phyloP scores from a whole-genome alignment of 192 early-diverging fungal genomes.

The Chytriomyces sp. region DNA sequence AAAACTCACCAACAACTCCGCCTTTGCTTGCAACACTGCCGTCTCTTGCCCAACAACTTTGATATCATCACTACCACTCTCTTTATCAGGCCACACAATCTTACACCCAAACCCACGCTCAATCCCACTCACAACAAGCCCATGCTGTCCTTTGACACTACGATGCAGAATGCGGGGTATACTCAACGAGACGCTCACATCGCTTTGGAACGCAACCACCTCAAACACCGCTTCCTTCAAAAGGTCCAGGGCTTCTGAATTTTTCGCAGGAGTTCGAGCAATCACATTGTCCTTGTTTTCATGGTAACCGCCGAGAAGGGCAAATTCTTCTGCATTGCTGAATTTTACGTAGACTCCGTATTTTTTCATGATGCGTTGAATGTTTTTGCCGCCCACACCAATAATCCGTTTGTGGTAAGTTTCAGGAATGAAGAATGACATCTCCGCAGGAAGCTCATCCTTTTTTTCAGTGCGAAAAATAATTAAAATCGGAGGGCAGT shows the following conservation, averaged over 20 bases:
- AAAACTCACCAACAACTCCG: slow-evolving; percentile 56
- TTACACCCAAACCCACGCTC: slow-evolving; percentile 60
- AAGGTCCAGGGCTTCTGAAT: slow-evolving; percentile 63
- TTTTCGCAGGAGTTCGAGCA: slow-evolving; percentile 79
- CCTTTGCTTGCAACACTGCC: slow-evolving; percentile 56
- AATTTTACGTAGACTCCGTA: slow-evolving; percentile 89
- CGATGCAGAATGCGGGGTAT: slow-evolving; percentile 70
- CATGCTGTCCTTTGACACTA: slow-evolving; percentile 55
- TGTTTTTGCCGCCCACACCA: slow-evolving; percentile 86
- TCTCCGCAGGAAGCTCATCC: slow-evolving; percentile 85
- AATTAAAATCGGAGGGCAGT: too few relatives aligned
- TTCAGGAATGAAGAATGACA: slow-evolving; percentile 83
- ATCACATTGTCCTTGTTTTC: slow-evolving; percentile 85
- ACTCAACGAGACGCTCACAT: slow-evolving; percentile 49
- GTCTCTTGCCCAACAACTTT: slow-evolving; percentile 65
- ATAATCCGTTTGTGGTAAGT: slow-evolving; percentile 86
- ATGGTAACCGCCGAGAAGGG: slow-evolving; percentile 73
- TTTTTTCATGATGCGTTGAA: slow-evolving; percentile 89
- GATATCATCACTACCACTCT: slow-evolving; percentile 65
- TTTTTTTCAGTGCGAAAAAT: too few relatives aligned
- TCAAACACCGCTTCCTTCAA: slow-evolving; percentile 72
- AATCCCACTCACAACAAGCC: slow-evolving; percentile 58
- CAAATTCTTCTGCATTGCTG: slow-evolving; percentile 78
- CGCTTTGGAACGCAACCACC: slow-evolving; percentile 54
- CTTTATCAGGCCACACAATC: slow-evolving; percentile 69